A percentile compares a stretch with the other conserved stretches of the same genome.
Evolutionary conservation across 768 basidiomycete genomes (phyloP).

Genomic region (Pulveroboletus ravenelii): DNA sequence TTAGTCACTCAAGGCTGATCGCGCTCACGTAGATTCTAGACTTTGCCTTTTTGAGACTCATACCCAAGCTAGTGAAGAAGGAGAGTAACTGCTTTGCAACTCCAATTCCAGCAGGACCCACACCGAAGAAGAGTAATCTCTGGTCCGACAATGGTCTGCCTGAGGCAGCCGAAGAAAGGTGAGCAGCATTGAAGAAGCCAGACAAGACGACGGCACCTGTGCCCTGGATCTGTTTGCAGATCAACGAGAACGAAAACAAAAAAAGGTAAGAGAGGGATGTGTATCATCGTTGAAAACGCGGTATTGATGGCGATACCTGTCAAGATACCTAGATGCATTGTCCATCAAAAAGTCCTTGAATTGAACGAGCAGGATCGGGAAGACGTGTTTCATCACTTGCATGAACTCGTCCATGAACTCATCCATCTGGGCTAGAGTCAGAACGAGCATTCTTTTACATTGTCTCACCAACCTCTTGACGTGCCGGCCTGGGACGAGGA

Average conservation of each 20-base stretch:
- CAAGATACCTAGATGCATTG: constrained; percentile 72
- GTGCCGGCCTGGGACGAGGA: constrained; percentile 47
- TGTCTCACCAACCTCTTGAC: constrained; percentile 34
- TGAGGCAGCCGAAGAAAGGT: constrained; percentile 47
- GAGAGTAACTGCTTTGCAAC: constrained; percentile 48
- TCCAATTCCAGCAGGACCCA: constrained; percentile 50
- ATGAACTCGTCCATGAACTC: constrained; percentile 78
- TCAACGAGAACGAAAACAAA: neutral
- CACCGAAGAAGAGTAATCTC: constrained; percentile 55
- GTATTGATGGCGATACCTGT: constrained; percentile 53
- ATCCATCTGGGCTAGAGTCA: constrained; percentile 44
- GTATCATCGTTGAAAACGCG: constrained; percentile 74
- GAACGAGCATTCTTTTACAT: neutral
- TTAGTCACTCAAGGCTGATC: neutral
- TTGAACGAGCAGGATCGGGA: constrained; percentile 66
- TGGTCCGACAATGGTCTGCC: constrained; percentile 41
- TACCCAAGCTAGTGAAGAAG: constrained; percentile 49
- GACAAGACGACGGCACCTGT: constrained; percentile 74
- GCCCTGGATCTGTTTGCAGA: constrained; percentile 51
- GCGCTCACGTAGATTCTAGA: constrained; percentile 58
- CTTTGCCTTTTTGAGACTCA: constrained; percentile 63
- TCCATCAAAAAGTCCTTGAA: constrained; percentile 78
- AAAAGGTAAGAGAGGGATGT: constrained; percentile 19
- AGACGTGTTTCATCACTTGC: constrained; percentile 57
- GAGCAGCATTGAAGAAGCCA: constrained; percentile 71